These are phyloP conservation scores for Pleurotus citrinopileatus DNA, from an alignment of 768 basidiomycete genomes.

Conservation along the genomic window DNA sequence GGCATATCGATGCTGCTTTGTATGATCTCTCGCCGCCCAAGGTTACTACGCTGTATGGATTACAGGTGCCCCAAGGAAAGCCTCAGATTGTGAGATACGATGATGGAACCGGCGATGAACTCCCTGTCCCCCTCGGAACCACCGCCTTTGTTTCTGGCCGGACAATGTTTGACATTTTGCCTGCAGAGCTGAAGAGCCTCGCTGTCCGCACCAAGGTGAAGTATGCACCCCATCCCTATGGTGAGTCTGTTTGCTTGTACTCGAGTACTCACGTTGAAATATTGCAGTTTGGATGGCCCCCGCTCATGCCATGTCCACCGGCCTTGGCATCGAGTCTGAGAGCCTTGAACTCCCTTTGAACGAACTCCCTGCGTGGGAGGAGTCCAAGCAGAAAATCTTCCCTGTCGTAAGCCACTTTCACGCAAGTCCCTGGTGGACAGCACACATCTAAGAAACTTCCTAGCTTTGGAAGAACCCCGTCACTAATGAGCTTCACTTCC, in stretches of 20 bases:
- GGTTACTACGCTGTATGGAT: slow-evolving; percentile 83
- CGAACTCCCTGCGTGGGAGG: slow-evolving; percentile 82
- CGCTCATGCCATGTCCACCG: slow-evolving; percentile 70
- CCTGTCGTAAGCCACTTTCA: slow-evolving; percentile 46
- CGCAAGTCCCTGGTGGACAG: too few relatives aligned
- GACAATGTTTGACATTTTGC: slow-evolving; percentile 81
- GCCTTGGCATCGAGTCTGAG: slow-evolving; percentile 80
- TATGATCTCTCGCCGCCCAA: slow-evolving; percentile 76
- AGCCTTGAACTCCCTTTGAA: slow-evolving; percentile 63
- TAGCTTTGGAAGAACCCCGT: slow-evolving; percentile 92
- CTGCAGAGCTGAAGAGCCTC: slow-evolving; percentile 69
- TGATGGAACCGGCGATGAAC: slow-evolving; percentile 83
- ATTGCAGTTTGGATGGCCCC: slow-evolving; percentile 79
- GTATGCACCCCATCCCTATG: slow-evolving; percentile 83
- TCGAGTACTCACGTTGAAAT: not conserved
- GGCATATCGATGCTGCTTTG: slow-evolving; percentile 91
- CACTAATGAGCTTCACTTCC: slow-evolving; percentile 79
- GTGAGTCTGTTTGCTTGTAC: not conserved
- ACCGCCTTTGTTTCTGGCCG: slow-evolving; percentile 82
- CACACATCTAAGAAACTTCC: too few relatives aligned
- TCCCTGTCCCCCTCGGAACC: slow-evolving; percentile 80
- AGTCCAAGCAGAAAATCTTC: slow-evolving; percentile 66
- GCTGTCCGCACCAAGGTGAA: slow-evolving; percentile 73
- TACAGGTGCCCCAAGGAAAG: slow-evolving; percentile 65
- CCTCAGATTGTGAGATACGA: slow-evolving; percentile 72